Conservation (phyloP, 495 filamentous ascomycete species). For the Acidomyces sp. region DNA sequence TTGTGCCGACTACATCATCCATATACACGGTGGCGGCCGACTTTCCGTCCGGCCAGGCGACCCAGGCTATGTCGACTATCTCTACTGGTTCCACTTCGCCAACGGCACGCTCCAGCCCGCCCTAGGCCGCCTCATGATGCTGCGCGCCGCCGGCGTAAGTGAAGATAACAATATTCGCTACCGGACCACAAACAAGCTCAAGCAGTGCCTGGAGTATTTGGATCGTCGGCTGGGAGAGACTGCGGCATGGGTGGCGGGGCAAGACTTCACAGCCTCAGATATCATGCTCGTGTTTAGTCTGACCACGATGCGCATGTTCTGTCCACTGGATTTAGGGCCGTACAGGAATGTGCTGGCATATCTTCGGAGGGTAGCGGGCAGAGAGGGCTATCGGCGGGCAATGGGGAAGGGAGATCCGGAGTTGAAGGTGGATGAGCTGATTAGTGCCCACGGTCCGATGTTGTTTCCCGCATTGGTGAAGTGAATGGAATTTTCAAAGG, state of each 20-base stretch:
- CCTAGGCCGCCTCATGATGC: constrained; percentile 16
- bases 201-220: constrained; percentile 27
- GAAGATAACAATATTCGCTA: constrained; percentile 17
- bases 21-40: constrained; percentile 35
- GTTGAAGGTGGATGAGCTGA: constrained; percentile 7
- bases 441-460: too few species aligned
- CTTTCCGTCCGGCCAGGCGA: constrained; percentile 33
- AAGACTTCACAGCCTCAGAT: constrained; percentile 48
- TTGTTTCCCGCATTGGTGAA: constrained; percentile 2
- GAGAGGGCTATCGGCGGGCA: constrained; percentile 12
- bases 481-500: not conserved
- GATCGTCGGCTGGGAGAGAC: constrained; percentile 34
- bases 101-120: constrained; percentile 42
- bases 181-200: constrained; percentile 18
- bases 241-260: constrained; percentile 43
- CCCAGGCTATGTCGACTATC: constrained; percentile 39
- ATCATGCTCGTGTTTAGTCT: constrained; percentile 43
- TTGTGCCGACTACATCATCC: constrained; percentile 44
- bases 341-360: constrained; percentile 37
- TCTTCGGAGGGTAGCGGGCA: constrained; percentile 20
- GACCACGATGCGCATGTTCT: constrained; percentile 43
- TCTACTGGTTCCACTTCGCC: constrained; percentile 49
- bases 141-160: constrained; percentile 7
- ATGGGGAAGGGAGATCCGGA: constrained; percentile 20
- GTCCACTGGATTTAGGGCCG: constrained; percentile 29